These are phyloP conservation scores for Eucalyptus grandis DNA, from an alignment of 345 rosid genomes.

Conservation along the genomic window DNA sequence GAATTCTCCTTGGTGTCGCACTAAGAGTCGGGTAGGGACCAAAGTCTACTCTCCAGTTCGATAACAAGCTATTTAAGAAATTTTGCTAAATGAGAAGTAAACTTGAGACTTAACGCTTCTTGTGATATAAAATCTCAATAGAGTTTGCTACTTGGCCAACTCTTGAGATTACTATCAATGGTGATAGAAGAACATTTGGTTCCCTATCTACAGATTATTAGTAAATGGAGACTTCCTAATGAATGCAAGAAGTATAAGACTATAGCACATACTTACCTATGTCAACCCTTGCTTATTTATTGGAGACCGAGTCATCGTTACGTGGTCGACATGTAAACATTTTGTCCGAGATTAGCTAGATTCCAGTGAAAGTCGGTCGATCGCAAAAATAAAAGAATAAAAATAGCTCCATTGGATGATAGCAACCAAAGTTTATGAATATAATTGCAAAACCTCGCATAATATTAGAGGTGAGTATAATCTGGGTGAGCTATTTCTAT, in stretches of 20 bases:
- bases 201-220: background rate
- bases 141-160: background rate
- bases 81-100: background rate
- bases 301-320: too few species aligned
- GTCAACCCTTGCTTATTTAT: too few species aligned
- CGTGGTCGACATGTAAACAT: too few species aligned
- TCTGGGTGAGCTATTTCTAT: rapidly evolving
- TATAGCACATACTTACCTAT: background rate
- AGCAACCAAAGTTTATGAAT: too few species aligned
- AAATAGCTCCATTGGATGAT: too few species aligned
- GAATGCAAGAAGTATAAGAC: background rate
- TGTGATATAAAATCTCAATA: background rate
- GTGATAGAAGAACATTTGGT: background rate
- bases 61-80: background rate
- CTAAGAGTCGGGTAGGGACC: background rate
- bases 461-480: too few species aligned
- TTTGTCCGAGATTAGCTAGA: too few species aligned
- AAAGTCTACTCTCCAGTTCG: background rate
- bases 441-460: too few species aligned
- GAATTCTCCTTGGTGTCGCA: background rate
- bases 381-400: too few species aligned
- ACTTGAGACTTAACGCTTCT: background rate
- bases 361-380: too few species aligned
- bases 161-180: background rate
- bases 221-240: background rate